phyloP scores from a whole-genome alignment of 2,329 filamentous ascomycete species.

The Torrubiellomyces zombiae region DNA sequence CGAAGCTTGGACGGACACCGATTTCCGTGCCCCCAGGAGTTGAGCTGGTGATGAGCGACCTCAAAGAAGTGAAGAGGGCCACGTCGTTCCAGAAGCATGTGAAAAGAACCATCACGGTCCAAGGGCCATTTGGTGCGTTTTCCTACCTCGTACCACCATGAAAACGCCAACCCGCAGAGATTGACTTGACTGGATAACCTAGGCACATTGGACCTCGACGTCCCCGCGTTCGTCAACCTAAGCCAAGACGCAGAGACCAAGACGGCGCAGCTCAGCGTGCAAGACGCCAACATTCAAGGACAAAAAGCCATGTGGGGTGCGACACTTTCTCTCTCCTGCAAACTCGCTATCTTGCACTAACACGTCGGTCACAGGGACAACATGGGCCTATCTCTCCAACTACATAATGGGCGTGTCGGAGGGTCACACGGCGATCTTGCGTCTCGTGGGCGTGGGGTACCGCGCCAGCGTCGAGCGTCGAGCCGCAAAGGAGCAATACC shows the following conservation, averaged over 20 bases:
- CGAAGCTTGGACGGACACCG: constrained; percentile 73
- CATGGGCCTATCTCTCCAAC: constrained; percentile 76
- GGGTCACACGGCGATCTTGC: constrained; percentile 84
- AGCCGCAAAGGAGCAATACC: constrained; percentile 57
- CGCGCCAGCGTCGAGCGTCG: constrained; percentile 70
- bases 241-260: constrained; percentile 45
- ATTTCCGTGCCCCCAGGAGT: constrained; percentile 75
- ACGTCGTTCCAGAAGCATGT: constrained; percentile 45
- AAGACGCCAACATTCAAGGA: constrained; percentile 49
- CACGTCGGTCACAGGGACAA: constrained; percentile 47
- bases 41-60: constrained; percentile 53
- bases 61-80: constrained; percentile 32
- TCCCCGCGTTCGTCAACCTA: constrained; percentile 67
- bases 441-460: constrained; percentile 91
- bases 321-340: constrained; percentile 6
- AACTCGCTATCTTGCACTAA: background rate
- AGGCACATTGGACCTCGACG: constrained; percentile 59
- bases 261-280: constrained; percentile 52
- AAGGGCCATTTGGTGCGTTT: constrained; percentile 59
- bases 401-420: constrained; percentile 89
- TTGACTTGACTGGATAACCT: constrained; percentile 4
- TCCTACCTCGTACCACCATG: constrained; percentile 1
- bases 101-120: constrained; percentile 54
- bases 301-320: constrained; percentile 95
- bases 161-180: too few species aligned